Evolutionary conservation across 345 rosid genomes (phyloP), one percentile per base, ranked within the genome.

Genomic region (Iberis pinnata): DNA sequence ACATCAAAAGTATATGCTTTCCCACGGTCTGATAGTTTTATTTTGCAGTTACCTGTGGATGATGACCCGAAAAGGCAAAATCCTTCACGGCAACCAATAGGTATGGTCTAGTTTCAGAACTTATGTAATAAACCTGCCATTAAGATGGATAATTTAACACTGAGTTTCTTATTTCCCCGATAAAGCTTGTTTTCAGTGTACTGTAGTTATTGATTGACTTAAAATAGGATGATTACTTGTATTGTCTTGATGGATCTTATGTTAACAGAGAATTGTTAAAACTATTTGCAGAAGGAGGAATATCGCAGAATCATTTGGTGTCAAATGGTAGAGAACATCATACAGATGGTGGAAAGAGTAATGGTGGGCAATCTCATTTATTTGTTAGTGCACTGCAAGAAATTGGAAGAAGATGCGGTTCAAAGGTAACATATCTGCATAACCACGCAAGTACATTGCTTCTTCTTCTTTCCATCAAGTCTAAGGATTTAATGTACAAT

Each of bases 351-450:
- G 93, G 71, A 60, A 88, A 86, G 72, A 53, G 68, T 50, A 80
- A 78, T 66, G 71, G 74, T 24, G 68, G 79, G 41, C 76, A 78
- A 7, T 61, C 95, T 56, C 81, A 81, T 69, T 69, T 92, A 56
- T 81, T 70, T 54, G 80, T 83, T 48, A 76, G 83, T 56, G 98
- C 82, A 29, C 73, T 92, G 53, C 97, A 81, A 42, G 97, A 92
- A 78, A 92, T 88, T 75, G 98, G 86, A 60, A 70, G 80, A 67
- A 78, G 87, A 74, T 92, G 99, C 68, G 75, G 87, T 71, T 78
- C 94, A 32, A 83, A 85, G 94, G 99, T 85, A 67, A 67, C 48
- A 16, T 5, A 58, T 18, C 19, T 19, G 9, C 58, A 38, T 24
- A 67, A 53, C 62, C 15, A 60, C 44, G 24, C 8, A 49, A 36